phyloP scores from a whole-genome alignment of 129 eudicot genomes.

The Flaveria ramosissima region DNA sequence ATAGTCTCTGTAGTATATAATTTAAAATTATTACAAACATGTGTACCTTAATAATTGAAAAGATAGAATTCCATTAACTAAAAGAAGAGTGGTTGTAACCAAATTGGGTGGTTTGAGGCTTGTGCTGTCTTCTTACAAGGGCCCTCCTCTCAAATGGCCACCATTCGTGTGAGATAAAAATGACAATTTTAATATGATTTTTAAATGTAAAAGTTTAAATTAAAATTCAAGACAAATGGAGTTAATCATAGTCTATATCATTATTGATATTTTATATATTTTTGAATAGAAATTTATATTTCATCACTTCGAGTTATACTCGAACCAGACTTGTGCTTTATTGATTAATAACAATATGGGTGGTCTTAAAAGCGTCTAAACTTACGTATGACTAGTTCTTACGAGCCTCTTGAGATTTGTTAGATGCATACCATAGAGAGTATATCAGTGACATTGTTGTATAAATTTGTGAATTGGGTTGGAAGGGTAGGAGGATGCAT shows the following conservation, averaged over 20 bases:
- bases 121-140: conserved; percentile 24
- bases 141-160: conserved; percentile 27
- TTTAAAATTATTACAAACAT: conserved; percentile 6
- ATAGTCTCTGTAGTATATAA: conserved; percentile 6
- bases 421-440: neutral
- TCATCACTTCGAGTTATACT: no score
- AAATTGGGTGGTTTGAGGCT: conserved; percentile 36
- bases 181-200: neutral
- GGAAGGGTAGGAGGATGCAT: no score
- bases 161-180: conserved; percentile 19
- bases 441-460: no score
- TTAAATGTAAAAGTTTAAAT: neutral
- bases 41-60: conserved; percentile 32
- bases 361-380: neutral
- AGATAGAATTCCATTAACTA: conserved; percentile 8
- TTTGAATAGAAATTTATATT: no score
- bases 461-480: no score
- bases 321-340: neutral
- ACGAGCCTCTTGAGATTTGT: neutral
- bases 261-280: neutral
- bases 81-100: conserved; percentile 36
- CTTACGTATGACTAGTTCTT: neutral
- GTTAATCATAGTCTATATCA: neutral
- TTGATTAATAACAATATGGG: neutral
- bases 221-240: neutral